Evolutionary conservation across 2,329 filamentous ascomycete species (phyloP), one percentile per base, ranked within the genome.

Genomic region (Sarocladium brachiariae): DNA sequence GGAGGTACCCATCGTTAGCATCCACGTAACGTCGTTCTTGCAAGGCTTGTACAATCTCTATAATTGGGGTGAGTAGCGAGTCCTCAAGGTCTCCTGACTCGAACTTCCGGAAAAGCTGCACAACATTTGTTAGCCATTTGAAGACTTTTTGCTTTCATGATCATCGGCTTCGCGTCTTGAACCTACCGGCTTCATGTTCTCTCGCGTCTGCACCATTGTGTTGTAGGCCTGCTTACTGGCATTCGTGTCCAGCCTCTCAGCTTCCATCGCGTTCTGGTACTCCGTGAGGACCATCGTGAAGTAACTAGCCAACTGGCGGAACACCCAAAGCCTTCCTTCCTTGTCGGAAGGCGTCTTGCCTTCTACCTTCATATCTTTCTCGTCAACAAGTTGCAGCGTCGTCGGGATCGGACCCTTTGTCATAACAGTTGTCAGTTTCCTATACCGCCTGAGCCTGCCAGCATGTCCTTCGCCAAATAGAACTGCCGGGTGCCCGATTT

Each of bases 231-330:
- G 81, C 61, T 89, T 89, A 59, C 91, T 89, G 18, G 88, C 83
- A 57, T 84, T 86, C 24, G 87, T 91, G 50, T 82, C 77, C 24
- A 67, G 66, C 58, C 68, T 72, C 62, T 79, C 72, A 53, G 84
- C 80, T 58, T 87, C 80, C 59, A 99, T 79, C 4, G 91, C 90
- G 35, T 72, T 64, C 59, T 91, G 82, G 86, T 95, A 99, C 66
- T 95, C 92, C 39, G 77, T 80, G 52, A 99, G 73, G n/a, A 99
- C 82, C 83, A 99, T 89, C 50, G 88, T 95, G 71, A 99, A 97
- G 73, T 96, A 99, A 46, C 88, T 93, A 18, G 87, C 88, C 51
- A 99, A 76, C 67, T 99, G 92, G 10, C 92, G 78, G 71, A 86
- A 92, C 35, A 99, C 72, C 67, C 86, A 90, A 39, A 77, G 72